Evolutionary conservation across 1,284 basidiomycete species (phyloP).

Genomic region (Leccinum angustisporum): DNA sequence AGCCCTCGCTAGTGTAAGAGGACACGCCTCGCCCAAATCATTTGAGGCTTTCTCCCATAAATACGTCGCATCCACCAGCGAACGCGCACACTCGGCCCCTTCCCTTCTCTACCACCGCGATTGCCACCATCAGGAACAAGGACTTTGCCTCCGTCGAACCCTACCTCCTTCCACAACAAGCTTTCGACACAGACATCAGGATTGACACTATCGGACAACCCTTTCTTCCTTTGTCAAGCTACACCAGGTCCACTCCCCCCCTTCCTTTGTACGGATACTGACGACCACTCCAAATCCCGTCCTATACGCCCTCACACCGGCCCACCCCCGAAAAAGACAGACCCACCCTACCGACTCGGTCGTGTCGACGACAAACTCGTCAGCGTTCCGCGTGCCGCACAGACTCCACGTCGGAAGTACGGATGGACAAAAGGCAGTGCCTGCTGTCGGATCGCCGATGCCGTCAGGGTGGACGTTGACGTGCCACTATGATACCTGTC

Average conservation of each 20-base stretch:
- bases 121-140: too few species aligned
- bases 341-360: slow-evolving; percentile 64
- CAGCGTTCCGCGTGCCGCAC: slow-evolving; percentile 54
- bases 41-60: slow-evolving; percentile 77
- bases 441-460: slow-evolving; percentile 82
- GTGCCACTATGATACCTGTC: too few species aligned
- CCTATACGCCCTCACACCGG: slow-evolving; percentile 54
- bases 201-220: too few species aligned
- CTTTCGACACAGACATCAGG: too few species aligned
- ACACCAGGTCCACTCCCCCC: too few species aligned
- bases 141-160: too few species aligned
- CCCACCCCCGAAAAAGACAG: slow-evolving; percentile 31
- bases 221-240: too few species aligned
- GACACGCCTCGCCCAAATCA: slow-evolving; percentile 83
- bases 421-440: slow-evolving; percentile 80
- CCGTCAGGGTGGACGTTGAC: slow-evolving; percentile 51
- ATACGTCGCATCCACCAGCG: too few species aligned
- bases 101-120: too few species aligned
- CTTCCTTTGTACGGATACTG: neutral
- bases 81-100: too few species aligned
- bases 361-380: slow-evolving; percentile 64
- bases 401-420: slow-evolving; percentile 63
- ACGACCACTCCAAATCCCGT: slow-evolving; percentile 53
- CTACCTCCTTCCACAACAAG: too few species aligned
- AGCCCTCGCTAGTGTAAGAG: slow-evolving; percentile 59